Percentiles rank a stretch among this genome's conserved stretches.
Evolutionary conservation across 441 rosid species (phyloP).

Genomic region (Adansonia grandidieri): DNA sequence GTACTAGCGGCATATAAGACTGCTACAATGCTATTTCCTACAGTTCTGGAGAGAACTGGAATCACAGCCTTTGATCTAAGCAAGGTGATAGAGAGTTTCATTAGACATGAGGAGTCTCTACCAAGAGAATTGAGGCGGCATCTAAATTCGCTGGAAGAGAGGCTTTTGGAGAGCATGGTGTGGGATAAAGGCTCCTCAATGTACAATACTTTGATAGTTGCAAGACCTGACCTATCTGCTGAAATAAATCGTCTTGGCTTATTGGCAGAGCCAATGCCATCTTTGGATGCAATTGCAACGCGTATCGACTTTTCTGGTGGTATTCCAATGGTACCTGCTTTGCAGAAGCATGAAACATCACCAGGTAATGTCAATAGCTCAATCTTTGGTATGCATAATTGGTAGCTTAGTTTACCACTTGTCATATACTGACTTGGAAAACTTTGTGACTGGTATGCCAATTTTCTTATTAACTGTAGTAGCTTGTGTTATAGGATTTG

Average conservation of each 20-base stretch:
- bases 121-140: slow-evolving; percentile 98
- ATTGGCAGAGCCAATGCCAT: slow-evolving; percentile 97
- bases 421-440: background rate
- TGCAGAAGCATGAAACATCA: slow-evolving; percentile 66
- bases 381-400: slow-evolving; percentile 20
- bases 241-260: slow-evolving; percentile 82
- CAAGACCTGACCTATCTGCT: slow-evolving; percentile 67
- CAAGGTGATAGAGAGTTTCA: slow-evolving; percentile 97
- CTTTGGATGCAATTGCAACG: slow-evolving; percentile 87
- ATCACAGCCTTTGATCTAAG: slow-evolving; percentile 98
- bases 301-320: slow-evolving; percentile 70
- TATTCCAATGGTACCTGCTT: slow-evolving; percentile 49
- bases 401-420: background rate
- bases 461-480: background rate
- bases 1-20: slow-evolving; percentile 93
- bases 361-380: slow-evolving; percentile 44
- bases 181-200: slow-evolving; percentile 98
- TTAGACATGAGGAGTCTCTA: slow-evolving; percentile 91
- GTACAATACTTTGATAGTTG: slow-evolving; percentile 93
- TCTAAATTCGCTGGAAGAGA: slow-evolving; percentile 93
- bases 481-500: background rate
- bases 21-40: slow-evolving; percentile 91
- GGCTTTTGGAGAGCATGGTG: slow-evolving; percentile 96
- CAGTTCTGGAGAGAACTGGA: slow-evolving; percentile 94
- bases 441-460: background rate